Evolutionary conservation across 495 filamentous ascomycete species (phyloP), one percentile per base, ranked within the genome.

Genomic region (Penicillium pulvis): DNA sequence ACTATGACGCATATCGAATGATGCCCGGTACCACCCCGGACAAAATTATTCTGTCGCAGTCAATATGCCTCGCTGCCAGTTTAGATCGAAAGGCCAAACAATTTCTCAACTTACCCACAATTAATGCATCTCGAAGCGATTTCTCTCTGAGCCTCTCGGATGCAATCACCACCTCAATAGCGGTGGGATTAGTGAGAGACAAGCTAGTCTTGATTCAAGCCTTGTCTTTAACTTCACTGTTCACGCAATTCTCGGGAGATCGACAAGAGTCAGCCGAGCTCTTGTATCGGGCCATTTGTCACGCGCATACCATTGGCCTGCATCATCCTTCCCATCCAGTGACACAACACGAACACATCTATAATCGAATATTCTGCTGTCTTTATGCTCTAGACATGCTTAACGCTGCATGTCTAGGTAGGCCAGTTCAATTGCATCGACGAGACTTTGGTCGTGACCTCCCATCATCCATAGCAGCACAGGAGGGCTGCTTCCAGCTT

Each of bases 211-310:
- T 53, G 36, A 53, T 53, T 31, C 51, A 53, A 53, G 33, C 51
- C 11, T 43, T 53, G 12, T 53, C 51, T 44, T 53, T 53, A n/a
- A 36, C 51, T 11, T 53, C 51, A 9, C 24, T 53, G 4, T 53
- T 53, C 23, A 53, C 51, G 3, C 51, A 53, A 12, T 53, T 53
- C 35, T 53, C 51, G 6, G 51, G 51, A 43, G 20, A 53, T 30
- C 51, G 51, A 53, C 51, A 53, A 31, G 51, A 53, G 28, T 53
- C 51, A 43, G 51, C 51, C 2, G 51, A 53, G n/a, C 51, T 53
- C 31, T 31, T 53, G 24, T 53, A 35, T 53, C 51, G 51, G 0
- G 51, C 51, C 4, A 53, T 53, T 12, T 53, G 51, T 14, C 51
- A 53, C 28, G 33, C 51, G 23, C 33, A 53, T 44, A 53, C 51